A percentile compares a stretch with the other conserved stretches of the same genome.
Conservation (phyloP, 192 early-diverging fungal species). For the Funneliformis geosporum region DNA sequence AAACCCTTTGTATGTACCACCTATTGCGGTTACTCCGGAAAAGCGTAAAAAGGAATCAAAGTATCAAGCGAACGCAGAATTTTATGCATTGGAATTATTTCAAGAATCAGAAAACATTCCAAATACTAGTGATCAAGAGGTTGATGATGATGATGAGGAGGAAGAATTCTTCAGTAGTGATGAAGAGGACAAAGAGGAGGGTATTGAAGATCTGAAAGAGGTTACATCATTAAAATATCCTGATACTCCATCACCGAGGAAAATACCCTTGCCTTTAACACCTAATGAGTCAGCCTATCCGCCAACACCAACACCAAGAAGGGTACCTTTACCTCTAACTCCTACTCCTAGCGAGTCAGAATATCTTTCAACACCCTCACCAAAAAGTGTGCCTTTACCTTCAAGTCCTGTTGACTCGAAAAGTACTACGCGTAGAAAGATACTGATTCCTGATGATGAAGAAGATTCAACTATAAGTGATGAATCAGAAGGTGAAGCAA, state of each 20-base stretch:
- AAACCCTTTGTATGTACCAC: slow-evolving; percentile 26
- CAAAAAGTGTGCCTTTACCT: slow-evolving; percentile 14
- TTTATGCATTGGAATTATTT: slow-evolving; percentile 44
- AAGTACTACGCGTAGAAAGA: too few species aligned
- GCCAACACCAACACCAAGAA: slow-evolving; percentile 2
- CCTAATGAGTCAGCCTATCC: neutral
- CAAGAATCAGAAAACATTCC: slow-evolving; percentile 9
- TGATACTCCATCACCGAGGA: neutral
- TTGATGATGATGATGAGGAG: slow-evolving; percentile 31
- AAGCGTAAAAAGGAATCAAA: slow-evolving; percentile 31
- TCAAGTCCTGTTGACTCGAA: neutral
- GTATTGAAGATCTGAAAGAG: neutral
- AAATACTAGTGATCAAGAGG: slow-evolving; percentile 21
- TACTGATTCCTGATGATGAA: neutral
- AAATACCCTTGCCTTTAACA: neutral
- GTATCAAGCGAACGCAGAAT: slow-evolving; percentile 32
- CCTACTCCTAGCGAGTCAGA: neutral
- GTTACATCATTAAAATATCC: neutral
- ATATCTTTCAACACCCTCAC: slow-evolving; percentile 20
- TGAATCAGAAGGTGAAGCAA: neutral
- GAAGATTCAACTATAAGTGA: neutral
- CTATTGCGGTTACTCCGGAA: slow-evolving; percentile 26
- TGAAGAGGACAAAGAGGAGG: neutral
- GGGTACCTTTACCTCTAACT: neutral
- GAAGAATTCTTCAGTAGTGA: slow-evolving; percentile 23